Evolutionary conservation across 2,329 filamentous ascomycete genomes (phyloP).

Genomic region (Aschersonia sp.): DNA sequence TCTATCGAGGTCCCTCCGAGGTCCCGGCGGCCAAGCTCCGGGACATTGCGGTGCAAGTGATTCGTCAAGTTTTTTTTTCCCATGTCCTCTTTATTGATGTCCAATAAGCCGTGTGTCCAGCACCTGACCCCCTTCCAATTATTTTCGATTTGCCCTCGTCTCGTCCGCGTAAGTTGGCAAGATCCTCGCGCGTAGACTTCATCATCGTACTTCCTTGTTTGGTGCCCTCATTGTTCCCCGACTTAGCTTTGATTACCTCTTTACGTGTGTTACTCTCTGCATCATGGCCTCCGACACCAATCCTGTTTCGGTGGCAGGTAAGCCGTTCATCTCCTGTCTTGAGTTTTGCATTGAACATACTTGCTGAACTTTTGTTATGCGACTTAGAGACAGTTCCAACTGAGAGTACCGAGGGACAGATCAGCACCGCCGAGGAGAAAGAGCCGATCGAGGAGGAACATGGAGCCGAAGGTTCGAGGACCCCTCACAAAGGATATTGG

Average conservation of each 20-base stretch:
- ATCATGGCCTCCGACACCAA: background rate
- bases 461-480: conserved; percentile 18
- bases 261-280: background rate
- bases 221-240: background rate
- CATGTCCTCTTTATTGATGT: too few relatives aligned
- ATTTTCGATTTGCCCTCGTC: background rate
- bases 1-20: background rate
- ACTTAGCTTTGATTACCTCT: background rate
- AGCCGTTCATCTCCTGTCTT: background rate
- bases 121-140: background rate
- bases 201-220: background rate
- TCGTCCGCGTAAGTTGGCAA: background rate
- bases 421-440: conserved; percentile 9
- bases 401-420: background rate
- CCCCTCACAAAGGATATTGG: background rate
- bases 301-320: background rate
- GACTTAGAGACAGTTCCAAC: background rate
- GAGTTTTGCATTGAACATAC: background rate
- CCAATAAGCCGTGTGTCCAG: background rate
- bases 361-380: background rate
- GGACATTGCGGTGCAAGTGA: conserved; percentile 12
- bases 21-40: background rate
- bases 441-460: conserved; percentile 15
- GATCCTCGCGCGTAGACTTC: background rate
- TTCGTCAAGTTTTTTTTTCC: conserved; percentile 15